A percentile compares a stretch with the other conserved stretches of the same genome.
Conservation (phyloP, 352 stramenopile genomes). For the Albugo laibachii region DNA sequence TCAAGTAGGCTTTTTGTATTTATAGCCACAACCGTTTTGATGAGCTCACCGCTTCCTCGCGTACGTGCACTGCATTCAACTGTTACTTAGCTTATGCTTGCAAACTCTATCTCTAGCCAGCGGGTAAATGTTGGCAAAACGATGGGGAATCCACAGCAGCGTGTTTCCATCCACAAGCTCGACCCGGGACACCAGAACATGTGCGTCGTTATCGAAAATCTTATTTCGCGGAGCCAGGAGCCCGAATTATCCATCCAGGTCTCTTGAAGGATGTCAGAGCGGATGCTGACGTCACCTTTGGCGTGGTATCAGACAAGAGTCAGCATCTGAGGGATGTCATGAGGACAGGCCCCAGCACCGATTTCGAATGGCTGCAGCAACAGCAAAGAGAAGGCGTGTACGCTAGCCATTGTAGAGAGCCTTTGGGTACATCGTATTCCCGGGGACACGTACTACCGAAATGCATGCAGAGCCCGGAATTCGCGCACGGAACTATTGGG, state of each 20-base stretch:
- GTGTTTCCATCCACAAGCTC: constrained; percentile 37
- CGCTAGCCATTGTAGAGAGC: constrained; percentile 55
- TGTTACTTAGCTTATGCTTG: no score
- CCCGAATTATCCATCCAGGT: constrained; percentile 51
- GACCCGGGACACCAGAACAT: constrained; percentile 44
- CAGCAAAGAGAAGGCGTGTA: constrained; percentile 60
- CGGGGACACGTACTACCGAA: constrained; percentile 42
- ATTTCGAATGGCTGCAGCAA: constrained; percentile 51
- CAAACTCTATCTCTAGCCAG: no score
- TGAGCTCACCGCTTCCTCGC: no score
- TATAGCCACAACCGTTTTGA: no score
- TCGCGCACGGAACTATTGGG: constrained; percentile 37
- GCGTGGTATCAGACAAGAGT: constrained; percentile 36
- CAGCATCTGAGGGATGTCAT: constrained; percentile 53
- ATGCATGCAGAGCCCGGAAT: constrained; percentile 29
- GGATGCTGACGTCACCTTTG: constrained; percentile 44
- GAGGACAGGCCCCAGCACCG: constrained; percentile 14
- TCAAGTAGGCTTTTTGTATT: no score
- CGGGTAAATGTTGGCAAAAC: no score
- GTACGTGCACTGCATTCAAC: no score
- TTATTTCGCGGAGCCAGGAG: constrained; percentile 57
- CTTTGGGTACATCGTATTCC: constrained; percentile 43
- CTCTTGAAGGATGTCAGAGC: constrained; percentile 60
- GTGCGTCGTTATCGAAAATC: constrained; percentile 63
- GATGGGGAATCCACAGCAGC: constrained; percentile 18